Evolutionary conservation across 805 yeast genomes (phyloP).

Genomic region (Sugiyamaella mastotermitis): DNA sequence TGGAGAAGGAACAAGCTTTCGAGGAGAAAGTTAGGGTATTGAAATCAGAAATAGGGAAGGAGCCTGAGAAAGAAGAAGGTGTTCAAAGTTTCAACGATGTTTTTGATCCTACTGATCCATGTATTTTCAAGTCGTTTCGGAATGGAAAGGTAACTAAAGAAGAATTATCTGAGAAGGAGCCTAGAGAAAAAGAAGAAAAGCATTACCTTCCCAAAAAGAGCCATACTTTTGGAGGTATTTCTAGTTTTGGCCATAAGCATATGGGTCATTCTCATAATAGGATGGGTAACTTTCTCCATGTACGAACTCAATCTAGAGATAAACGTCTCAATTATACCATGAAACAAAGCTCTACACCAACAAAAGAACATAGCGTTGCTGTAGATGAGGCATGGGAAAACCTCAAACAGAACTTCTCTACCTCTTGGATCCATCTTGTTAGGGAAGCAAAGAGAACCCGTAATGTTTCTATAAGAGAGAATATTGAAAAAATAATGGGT

Average conservation of each 20-base stretch:
- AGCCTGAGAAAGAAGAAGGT: slow-evolving; percentile 5
- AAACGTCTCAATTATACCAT: slow-evolving; percentile 2
- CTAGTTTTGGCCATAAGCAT: background rate
- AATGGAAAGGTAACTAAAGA: background rate
- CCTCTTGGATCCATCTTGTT: slow-evolving; percentile 68
- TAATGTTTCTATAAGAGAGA: slow-evolving; percentile 34
- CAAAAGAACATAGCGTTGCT: slow-evolving; percentile 15
- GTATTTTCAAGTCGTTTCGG: too few species aligned
- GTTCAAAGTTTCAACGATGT: background rate
- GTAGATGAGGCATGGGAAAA: slow-evolving; percentile 31
- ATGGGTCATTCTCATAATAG: background rate
- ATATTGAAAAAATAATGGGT: slow-evolving; percentile 26
- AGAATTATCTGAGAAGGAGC: background rate
- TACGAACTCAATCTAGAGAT: background rate
- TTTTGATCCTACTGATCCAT: background rate
- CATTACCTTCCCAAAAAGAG: slow-evolving; percentile 3
- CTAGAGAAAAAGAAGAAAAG: too few species aligned
- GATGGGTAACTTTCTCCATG: background rate
- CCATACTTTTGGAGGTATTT: background rate
- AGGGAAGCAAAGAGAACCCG: slow-evolving; percentile 30
- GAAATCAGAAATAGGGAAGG: slow-evolving; percentile 8
- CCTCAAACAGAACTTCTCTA: slow-evolving; percentile 44
- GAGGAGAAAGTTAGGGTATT: slow-evolving; percentile 30
- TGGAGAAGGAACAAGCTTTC: slow-evolving; percentile 42
- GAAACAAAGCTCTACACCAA: slow-evolving; percentile 4